Base-by-base conservation (phyloP, 2,329 filamentous ascomycete genomes). In the Emydomyces testavorans region DNA sequence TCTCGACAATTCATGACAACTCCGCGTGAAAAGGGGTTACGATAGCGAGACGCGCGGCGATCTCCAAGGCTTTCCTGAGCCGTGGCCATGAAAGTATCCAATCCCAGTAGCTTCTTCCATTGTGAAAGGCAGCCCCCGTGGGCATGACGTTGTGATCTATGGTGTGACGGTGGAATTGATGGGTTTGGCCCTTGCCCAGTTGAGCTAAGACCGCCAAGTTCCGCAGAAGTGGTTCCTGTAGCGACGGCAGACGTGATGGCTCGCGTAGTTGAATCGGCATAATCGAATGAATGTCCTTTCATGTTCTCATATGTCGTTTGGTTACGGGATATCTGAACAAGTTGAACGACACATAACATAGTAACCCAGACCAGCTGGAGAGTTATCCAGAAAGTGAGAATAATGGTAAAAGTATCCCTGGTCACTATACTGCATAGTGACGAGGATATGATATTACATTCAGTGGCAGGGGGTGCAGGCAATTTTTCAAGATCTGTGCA, bases 281-380 rank as follows among this genome's bases (percentile, higher is more conserved):
- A 65, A 47, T 72, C 73, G 53, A 83, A 74, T 50, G 80, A 76
- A 52, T 88, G 76, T 43, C 86, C 83, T 53, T 82, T 81, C 89
- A 98, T 96, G 65, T 89, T 94, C 67, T 98, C 92, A 66, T 85
- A 96, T 0, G 92, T 98, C 1, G 92, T 98, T 72, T 94, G 83
- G 49, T 89, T 93, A 52, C 88, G 81, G 0, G 88, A 84, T 44
- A 98, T 82, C 62, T 98, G 92, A 43, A 95, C 75, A 44, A 95
- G 80, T 63, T 98, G 93, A 4, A 96, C 93, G 54, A 88, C 83
- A 51, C 95, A 75, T 28, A 98, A 80, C 89, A 98, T 96, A n/a
- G 83, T 82, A 2, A 96, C 86, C 92, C 92, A 98, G 16, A 86
- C 83, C 26, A 95, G 76, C 65, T 98, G 93, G 36, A 95, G 71